A percentile compares a stretch with the other conserved stretches of the same genome.
phyloP scores from a whole-genome alignment of 352 stramenopile species.

The Phytophthora pini region DNA sequence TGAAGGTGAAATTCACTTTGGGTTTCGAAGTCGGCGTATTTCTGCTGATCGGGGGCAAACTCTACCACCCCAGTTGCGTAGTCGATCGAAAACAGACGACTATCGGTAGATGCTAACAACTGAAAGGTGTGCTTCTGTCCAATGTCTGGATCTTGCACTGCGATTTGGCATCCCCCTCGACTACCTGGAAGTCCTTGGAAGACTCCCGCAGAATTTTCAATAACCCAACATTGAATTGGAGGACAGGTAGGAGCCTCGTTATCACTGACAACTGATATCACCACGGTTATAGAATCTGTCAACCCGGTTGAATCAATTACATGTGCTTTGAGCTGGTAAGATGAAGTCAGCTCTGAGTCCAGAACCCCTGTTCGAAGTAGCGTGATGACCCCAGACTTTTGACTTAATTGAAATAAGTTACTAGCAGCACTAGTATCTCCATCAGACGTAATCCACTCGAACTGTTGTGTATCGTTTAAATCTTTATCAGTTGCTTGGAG shows the following conservation, averaged over 20 bases:
- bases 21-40: constrained; percentile 53
- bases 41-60: constrained; percentile 26
- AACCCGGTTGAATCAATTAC: constrained; percentile 37
- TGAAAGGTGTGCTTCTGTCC: constrained; percentile 58
- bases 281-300: constrained; percentile 14
- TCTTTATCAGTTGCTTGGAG: constrained; percentile 52
- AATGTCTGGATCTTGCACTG: constrained; percentile 47
- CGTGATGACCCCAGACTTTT: constrained; percentile 21
- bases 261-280: constrained; percentile 48
- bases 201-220: constrained; percentile 53
- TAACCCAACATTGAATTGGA: constrained; percentile 57
- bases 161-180: constrained; percentile 43
- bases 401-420: constrained; percentile 21
- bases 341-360: constrained; percentile 11
- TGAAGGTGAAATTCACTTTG: constrained; percentile 46
- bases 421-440: constrained; percentile 2
- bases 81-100: constrained; percentile 31
- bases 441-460: constrained; percentile 21
- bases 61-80: constrained; percentile 41
- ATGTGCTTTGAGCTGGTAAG: constrained; percentile 9
- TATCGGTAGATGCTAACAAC: constrained; percentile 37
- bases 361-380: constrained; percentile 18
- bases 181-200: constrained; percentile 41
- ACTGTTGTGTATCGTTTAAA: constrained; percentile 38
- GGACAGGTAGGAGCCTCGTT: constrained; percentile 59